Evolutionary conservation across 306 rosid species (phyloP), one percentile per base, ranked within the genome.

Genomic region (Mimosa bimucronata): DNA sequence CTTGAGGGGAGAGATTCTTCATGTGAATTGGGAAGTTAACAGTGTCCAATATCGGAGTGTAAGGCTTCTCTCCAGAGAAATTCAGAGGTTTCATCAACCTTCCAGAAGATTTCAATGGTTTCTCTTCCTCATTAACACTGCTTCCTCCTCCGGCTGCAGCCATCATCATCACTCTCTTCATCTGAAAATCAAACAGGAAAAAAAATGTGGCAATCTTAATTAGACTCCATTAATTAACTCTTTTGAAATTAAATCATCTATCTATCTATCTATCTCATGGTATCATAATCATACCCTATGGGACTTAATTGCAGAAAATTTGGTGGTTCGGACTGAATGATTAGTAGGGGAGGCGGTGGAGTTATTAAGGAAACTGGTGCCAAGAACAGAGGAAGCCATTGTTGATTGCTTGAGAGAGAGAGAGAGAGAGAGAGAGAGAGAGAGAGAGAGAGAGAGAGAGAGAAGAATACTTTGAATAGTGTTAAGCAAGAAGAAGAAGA

Each of bases 61-160:
- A 72, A 28, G 96, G 96, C 81, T 86, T 91, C 23, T 86, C 87
- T 45, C 91, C 93, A 0, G 93, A 82, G 86, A 91, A 91, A 71
- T 79, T 83, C 3, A 86, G 76, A 15, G 69, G 11, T 75, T 75
- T 85, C 19, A 11, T n/a, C 41, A 31, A 28, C 28, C 16, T 21
- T 13, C n/a, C 31, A 58, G 74, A 16, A 58, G 74, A 16, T 78
- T 75, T 8, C 14, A 41, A 9, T 38, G 12, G 31, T 9, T 53
- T 72, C 21, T 73, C 76, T 65, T 52, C 85, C 2, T 58, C 85
- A 50, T 46, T 38, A 2, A 18, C 61, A 66, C 4, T 69, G 26
- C 78, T 60, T 18, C 34, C 79, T 28, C 38, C 48, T 50, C 58
- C 74, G 1, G 65, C 14, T 0, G 65, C 65, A 3, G 65, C 65